Conservation (phyloP, 352 stramenopile species). For the Globisporangium okanoganense region DNA sequence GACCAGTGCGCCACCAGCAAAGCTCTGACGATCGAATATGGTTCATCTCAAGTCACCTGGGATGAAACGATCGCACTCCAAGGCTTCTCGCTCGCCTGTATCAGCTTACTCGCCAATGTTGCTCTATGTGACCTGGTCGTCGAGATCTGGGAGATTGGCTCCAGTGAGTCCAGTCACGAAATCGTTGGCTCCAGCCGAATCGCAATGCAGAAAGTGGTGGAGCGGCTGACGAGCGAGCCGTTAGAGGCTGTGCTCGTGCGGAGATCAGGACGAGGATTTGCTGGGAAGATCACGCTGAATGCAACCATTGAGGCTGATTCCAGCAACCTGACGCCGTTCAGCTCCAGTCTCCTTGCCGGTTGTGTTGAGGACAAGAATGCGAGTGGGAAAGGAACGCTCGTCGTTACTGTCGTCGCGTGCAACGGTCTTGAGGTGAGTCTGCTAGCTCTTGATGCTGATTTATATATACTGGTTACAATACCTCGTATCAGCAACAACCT, state of each 20-base stretch:
- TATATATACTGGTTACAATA: too few relatives aligned
- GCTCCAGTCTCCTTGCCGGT: background rate
- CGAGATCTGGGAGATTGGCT: conserved; percentile 8
- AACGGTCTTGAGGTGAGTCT: conserved; percentile 5
- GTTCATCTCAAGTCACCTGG: background rate
- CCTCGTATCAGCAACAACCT: too few relatives aligned
- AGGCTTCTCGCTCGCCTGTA: background rate
- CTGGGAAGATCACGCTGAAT: conserved; percentile 5
- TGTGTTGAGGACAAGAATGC: background rate
- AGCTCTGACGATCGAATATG: background rate
- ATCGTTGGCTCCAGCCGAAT: conserved; percentile 1
- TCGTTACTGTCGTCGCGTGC: background rate
- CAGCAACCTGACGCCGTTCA: background rate
- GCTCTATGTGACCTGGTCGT: conserved; percentile 1
- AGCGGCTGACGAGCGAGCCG: background rate
- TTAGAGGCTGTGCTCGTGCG: background rate
- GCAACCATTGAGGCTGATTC: background rate
- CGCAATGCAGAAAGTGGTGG: background rate
- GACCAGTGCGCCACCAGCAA: conserved; percentile 2
- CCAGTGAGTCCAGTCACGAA: background rate
- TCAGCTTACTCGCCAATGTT: background rate
- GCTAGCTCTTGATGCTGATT: background rate
- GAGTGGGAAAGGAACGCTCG: background rate
- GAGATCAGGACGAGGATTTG: background rate
- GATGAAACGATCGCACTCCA: background rate